A percentile compares a stretch with the other conserved stretches of the same genome.
These are phyloP conservation scores for Tylopilus sp. DNA, from an alignment of 768 basidiomycete species.

Conservation along the genomic window DNA sequence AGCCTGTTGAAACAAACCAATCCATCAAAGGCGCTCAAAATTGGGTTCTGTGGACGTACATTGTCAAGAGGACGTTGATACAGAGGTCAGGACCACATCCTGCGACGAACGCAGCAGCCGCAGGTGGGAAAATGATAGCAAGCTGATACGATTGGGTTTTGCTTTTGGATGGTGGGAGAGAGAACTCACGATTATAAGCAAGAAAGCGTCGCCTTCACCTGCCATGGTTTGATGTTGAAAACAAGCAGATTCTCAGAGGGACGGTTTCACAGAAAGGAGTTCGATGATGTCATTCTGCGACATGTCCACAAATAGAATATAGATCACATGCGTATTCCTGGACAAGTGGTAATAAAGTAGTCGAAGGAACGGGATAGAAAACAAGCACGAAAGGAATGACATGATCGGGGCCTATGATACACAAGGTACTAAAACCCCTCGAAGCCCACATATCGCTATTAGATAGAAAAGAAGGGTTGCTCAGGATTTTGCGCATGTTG, in stretches of 20 bases:
- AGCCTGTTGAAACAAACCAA: conserved; percentile 40
- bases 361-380: conserved; percentile 5
- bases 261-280: neutral
- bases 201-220: conserved; percentile 1
- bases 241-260: neutral
- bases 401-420: conserved; percentile 1
- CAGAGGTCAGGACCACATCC: conserved; percentile 83
- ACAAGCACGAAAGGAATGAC: conserved; percentile 16
- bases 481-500: conserved; percentile 56
- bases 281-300: conserved; percentile 22
- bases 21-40: neutral
- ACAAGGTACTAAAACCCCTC: conserved; percentile 6
- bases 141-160: too few species aligned
- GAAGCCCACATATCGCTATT: conserved; percentile 13
- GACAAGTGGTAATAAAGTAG: neutral
- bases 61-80: conserved; percentile 74
- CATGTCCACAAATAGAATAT: conserved; percentile 20
- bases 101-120: conserved; percentile 66
- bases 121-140: conserved; percentile 75
- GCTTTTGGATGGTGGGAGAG: neutral
- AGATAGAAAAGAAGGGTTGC: conserved; percentile 82
- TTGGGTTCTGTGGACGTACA: conserved; percentile 43
- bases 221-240: conserved; percentile 13
- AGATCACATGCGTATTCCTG: neutral
- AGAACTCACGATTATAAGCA: conserved; percentile 14